phyloP scores from a whole-genome alignment of 768 basidiomycete genomes.

The Atractiella rhizophila region DNA sequence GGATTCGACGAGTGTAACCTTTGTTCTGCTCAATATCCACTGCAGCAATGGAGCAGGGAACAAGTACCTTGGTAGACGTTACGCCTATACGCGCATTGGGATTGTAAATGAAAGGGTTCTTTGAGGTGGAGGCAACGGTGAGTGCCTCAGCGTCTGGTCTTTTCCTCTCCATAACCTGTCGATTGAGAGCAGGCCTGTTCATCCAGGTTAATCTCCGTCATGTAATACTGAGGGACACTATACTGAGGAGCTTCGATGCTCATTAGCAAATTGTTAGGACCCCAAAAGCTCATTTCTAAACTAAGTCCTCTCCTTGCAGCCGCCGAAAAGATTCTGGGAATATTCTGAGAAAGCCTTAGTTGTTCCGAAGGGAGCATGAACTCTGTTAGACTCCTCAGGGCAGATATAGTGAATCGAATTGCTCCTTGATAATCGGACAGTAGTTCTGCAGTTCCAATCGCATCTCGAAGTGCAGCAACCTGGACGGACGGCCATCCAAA shows the following conservation, averaged over 20 bases:
- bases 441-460: slow-evolving; percentile 32
- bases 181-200: background rate
- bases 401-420: slow-evolving; percentile 67
- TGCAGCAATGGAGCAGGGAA: too few relatives aligned
- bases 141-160: background rate
- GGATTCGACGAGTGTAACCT: slow-evolving; percentile 48
- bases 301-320: slow-evolving; percentile 58
- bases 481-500: slow-evolving; percentile 92
- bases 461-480: slow-evolving; percentile 75
- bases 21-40: slow-evolving; percentile 23
- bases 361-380: slow-evolving; percentile 55
- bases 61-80: slow-evolving; percentile 34
- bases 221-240: slow-evolving; percentile 16
- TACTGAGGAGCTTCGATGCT: slow-evolving; percentile 57
- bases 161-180: background rate
- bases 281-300: slow-evolving; percentile 35
- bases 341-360: slow-evolving; percentile 19
- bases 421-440: slow-evolving; percentile 52
- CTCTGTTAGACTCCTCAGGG: slow-evolving; percentile 44
- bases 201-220: background rate
- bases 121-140: background rate
- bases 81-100: slow-evolving; percentile 38
- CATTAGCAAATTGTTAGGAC: slow-evolving; percentile 50
- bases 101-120: slow-evolving; percentile 72
- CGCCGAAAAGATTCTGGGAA: slow-evolving; percentile 28